phyloP scores from a whole-genome alignment of 352 stramenopile species.

The Phytophthora capsici region DNA sequence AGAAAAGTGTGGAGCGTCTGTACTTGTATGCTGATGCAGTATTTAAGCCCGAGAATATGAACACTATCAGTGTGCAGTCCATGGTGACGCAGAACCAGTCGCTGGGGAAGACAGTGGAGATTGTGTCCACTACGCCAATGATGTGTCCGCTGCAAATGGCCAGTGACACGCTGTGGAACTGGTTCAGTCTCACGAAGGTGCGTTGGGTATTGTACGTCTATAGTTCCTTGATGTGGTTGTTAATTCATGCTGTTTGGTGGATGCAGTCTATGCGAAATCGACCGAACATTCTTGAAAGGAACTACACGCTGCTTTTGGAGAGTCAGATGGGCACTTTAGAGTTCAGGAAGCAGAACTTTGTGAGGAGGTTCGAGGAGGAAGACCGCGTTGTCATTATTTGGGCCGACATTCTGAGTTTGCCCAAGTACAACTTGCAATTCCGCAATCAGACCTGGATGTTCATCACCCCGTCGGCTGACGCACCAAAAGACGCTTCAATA shows the following conservation, averaged over 20 bases:
- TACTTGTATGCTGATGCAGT: constrained; percentile 30
- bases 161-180: constrained; percentile 26
- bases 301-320: constrained; percentile 25
- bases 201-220: background rate
- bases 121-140: constrained; percentile 33
- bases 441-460: constrained; percentile 32
- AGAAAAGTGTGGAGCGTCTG: constrained; percentile 17
- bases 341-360: constrained; percentile 36
- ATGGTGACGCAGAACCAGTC: constrained; percentile 12
- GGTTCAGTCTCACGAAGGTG: constrained; percentile 16
- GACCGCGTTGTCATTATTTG: constrained; percentile 35
- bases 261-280: constrained; percentile 18
- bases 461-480: constrained; percentile 19
- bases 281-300: constrained; percentile 29
- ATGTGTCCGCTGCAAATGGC: constrained; percentile 19
- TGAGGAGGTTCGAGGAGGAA: constrained; percentile 30
- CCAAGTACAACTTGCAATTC: constrained; percentile 30
- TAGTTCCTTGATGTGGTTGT: no score
- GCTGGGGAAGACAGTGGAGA: constrained; percentile 26
- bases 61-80: constrained; percentile 5
- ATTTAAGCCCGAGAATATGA: constrained; percentile 5
- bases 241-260: background rate
- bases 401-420: constrained; percentile 21
- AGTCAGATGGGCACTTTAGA: constrained; percentile 22
- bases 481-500: constrained; percentile 11